These are phyloP conservation scores for Uronychia binucleata DNA, from an alignment of 73 alveolate genomes.

Conservation along the genomic window DNA sequence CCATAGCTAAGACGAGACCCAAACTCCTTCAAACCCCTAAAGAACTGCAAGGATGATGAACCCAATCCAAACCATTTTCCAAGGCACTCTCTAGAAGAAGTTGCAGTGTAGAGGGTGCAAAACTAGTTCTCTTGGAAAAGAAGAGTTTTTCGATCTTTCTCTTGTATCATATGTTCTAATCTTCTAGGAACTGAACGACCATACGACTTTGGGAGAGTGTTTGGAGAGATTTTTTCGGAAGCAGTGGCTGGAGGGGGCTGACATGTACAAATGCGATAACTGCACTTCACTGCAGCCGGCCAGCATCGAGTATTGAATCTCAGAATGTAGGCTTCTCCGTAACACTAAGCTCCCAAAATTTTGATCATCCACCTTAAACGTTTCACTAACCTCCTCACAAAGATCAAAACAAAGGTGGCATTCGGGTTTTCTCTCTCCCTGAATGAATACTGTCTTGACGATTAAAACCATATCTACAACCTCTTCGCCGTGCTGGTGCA, in stretches of 20 bases:
- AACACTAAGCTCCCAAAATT: constrained; percentile 11
- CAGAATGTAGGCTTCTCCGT: not conserved
- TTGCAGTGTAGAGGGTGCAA: not conserved
- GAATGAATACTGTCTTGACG: not conserved
- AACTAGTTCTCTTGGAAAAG: not conserved
- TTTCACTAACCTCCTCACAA: constrained; percentile 37
- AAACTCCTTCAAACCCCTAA: no score
- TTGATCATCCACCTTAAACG: constrained; percentile 44
- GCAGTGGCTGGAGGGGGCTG: not conserved
- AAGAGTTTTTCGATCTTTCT: not conserved
- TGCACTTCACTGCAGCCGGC: not conserved
- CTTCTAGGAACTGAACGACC: not conserved
- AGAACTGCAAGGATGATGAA: not conserved
- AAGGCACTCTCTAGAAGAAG: not conserved
- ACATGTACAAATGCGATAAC: not conserved
- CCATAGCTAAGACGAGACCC: no score
- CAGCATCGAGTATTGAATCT: not conserved
- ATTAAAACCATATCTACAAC: constrained; percentile 8
- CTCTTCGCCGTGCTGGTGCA: constrained; percentile 41
- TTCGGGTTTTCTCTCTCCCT: not conserved
- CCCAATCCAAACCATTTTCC: not conserved
- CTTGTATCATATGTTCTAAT: not conserved
- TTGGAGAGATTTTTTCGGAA: not conserved
- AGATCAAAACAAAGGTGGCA: constrained; percentile 24
- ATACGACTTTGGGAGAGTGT: not conserved